phyloP scores from a whole-genome alignment of 2,329 filamentous ascomycete species.

The Trichoderma brevicompactum region DNA sequence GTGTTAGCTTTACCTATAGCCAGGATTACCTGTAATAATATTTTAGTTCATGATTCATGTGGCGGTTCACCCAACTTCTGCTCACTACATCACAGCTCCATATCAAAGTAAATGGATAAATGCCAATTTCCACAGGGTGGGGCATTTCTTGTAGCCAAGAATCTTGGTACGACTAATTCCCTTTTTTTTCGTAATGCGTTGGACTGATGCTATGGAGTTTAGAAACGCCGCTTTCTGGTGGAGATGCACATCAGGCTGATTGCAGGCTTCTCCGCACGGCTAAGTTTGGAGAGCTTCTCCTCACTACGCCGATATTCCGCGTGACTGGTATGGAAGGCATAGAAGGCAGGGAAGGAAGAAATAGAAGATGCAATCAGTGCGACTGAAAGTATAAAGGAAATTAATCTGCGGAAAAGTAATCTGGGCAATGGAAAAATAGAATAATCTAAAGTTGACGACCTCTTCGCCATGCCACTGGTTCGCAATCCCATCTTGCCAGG shows the following conservation, averaged over 20 bases:
- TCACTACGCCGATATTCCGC: slow-evolving; percentile 19
- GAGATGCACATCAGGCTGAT: slow-evolving; percentile 16
- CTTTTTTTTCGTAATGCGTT: background rate
- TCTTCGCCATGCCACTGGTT: slow-evolving; percentile 49
- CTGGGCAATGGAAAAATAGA: background rate
- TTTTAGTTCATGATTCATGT: too few relatives aligned
- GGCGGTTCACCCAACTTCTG: background rate
- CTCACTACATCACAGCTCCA: background rate
- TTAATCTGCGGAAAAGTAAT: background rate
- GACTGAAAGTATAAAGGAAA: background rate
- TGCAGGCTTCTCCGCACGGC: slow-evolving; percentile 17
- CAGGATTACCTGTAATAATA: too few relatives aligned
- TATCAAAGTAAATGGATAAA: background rate
- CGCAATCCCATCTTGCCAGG: slow-evolving; percentile 61
- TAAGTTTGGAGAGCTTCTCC: slow-evolving; percentile 21
- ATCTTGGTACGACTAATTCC: background rate
- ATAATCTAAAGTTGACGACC: background rate
- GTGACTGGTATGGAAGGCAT: background rate
- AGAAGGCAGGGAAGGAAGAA: background rate
- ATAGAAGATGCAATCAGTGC: background rate
- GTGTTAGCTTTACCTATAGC: too few relatives aligned
- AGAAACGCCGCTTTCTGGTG: background rate
- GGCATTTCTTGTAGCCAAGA: background rate
- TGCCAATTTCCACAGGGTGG: background rate
- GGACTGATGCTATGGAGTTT: background rate